A percentile compares a stretch with the other conserved stretches of the same genome.
Evolutionary conservation across 768 basidiomycete species (phyloP).

Genomic region (Mycena capillaripes): DNA sequence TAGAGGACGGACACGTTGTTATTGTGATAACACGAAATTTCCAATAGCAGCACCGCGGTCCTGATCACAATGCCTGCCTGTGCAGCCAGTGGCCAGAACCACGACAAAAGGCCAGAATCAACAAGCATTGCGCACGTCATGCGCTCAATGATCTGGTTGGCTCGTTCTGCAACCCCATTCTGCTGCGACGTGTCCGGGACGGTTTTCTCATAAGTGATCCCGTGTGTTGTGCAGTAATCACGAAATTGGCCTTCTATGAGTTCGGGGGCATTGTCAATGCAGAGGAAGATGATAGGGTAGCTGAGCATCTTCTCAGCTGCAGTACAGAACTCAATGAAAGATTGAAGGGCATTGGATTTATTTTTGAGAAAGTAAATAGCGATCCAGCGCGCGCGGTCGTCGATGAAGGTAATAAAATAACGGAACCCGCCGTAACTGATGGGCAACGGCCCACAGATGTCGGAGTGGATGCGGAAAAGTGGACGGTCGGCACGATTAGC

Average conservation of each 20-base stretch:
- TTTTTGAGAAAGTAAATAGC: conserved; percentile 20
- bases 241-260: conserved; percentile 35
- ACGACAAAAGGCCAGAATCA: conserved; percentile 13
- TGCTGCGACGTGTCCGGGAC: conserved; percentile 43
- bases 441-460: conserved; percentile 38
- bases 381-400: conserved; percentile 37
- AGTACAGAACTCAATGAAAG: conserved; percentile 14
- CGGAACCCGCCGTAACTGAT: conserved; percentile 18
- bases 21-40: too few relatives aligned
- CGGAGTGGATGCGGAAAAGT: conserved; percentile 35
- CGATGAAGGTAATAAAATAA: conserved; percentile 45
- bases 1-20: too few relatives aligned
- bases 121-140: conserved; percentile 36
- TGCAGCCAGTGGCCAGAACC: conserved; percentile 38
- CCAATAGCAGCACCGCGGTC: conserved; percentile 30
- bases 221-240: conserved; percentile 28
- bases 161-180: conserved; percentile 43
- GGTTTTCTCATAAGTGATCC: conserved; percentile 39
- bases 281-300: conserved; percentile 7
- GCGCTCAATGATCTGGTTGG: conserved; percentile 39
- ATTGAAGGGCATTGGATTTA: conserved; percentile 17
- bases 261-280: conserved; percentile 44
- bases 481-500: conserved; percentile 20
- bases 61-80: conserved; percentile 21
- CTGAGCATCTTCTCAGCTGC: conserved; percentile 16